Evolutionary conservation across 2,329 filamentous ascomycete genomes (phyloP), one percentile per base, ranked within the genome.

Genomic region (Microsporum canis): DNA sequence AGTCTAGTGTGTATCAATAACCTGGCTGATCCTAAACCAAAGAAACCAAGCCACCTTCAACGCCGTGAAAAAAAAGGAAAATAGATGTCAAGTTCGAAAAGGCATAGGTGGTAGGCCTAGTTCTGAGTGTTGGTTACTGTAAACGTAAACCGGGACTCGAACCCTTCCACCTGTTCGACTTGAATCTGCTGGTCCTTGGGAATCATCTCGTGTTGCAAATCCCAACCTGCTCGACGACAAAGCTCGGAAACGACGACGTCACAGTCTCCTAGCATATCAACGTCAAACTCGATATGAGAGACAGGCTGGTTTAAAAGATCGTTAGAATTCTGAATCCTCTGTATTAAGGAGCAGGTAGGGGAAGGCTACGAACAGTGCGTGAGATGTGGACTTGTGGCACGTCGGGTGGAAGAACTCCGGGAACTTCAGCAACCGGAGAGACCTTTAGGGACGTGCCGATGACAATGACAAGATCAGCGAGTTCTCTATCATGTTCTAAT

Each of bases 391-490:
- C 88, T 75, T 96, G 91, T 5, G 91, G 91, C 43, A 96, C 84
- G 63, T 88, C 74, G n/a, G 84, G 77, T 1, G 89, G 89, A 49
- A 96, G 73, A 68, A 88, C 88, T 39, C 88, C 87, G 1, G 91
- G 88, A 55, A 99, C 89, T 73, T 97, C 91, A 38, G 88, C 91
- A 2, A 99, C 94, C 38, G 94, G 94, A 1, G 90, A 91, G 1
- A 99, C 94, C 73, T 97, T 96, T 71, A 99, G 84, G 34, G 88
- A 94, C 0, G 94, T 99, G 65, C 94, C 94, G 68, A 99, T 96
- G 66, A 97, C 91, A 66, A 99, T 86, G 66, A 97, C 88, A 14
- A 99, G 81, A 71, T 99, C 94, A 1, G 88, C 89, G 61, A 83
- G 79, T 65, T 89, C 84, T 62, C 85, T 84, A 73, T 99, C 94